Evolutionary conservation across 2,329 filamentous ascomycete species (phyloP).

Genomic region (Coniochaeta pulveracea): DNA sequence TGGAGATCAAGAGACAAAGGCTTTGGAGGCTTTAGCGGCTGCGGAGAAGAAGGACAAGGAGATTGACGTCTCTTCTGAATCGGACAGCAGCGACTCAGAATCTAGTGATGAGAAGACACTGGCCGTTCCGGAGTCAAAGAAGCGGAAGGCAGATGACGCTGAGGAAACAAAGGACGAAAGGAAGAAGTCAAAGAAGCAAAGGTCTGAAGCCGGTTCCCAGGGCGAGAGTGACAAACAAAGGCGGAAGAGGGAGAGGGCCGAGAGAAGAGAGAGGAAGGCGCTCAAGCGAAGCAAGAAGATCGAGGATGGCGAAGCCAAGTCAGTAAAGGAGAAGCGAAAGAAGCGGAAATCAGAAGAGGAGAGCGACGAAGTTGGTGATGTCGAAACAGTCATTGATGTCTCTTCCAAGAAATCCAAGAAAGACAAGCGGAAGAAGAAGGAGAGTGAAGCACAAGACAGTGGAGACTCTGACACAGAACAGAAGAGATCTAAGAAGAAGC

Average conservation of each 20-base stretch:
- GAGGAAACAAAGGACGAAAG: slow-evolving; percentile 22
- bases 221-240: slow-evolving; percentile 14
- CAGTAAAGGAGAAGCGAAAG: slow-evolving; percentile 15
- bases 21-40: neutral
- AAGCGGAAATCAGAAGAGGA: slow-evolving; percentile 8
- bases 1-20: slow-evolving; percentile 32
- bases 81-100: neutral
- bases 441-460: slow-evolving; percentile 6
- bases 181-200: slow-evolving; percentile 36
- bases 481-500: slow-evolving; percentile 14
- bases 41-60: slow-evolving; percentile 8
- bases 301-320: slow-evolving; percentile 19
- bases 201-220: slow-evolving; percentile 27
- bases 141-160: slow-evolving; percentile 13
- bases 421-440: slow-evolving; percentile 29
- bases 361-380: slow-evolving; percentile 18
- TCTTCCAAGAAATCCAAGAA: slow-evolving; percentile 38
- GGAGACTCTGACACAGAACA: slow-evolving; percentile 18
- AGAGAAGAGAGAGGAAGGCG: slow-evolving; percentile 22
- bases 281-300: slow-evolving; percentile 22
- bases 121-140: slow-evolving; percentile 16
- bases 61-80: slow-evolving; percentile 8
- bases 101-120: neutral
- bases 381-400: slow-evolving; percentile 16
- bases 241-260: slow-evolving; percentile 20